Evolutionary conservation across 2,329 filamentous ascomycete genomes (phyloP).

Genomic region (Xylaria sp.): DNA sequence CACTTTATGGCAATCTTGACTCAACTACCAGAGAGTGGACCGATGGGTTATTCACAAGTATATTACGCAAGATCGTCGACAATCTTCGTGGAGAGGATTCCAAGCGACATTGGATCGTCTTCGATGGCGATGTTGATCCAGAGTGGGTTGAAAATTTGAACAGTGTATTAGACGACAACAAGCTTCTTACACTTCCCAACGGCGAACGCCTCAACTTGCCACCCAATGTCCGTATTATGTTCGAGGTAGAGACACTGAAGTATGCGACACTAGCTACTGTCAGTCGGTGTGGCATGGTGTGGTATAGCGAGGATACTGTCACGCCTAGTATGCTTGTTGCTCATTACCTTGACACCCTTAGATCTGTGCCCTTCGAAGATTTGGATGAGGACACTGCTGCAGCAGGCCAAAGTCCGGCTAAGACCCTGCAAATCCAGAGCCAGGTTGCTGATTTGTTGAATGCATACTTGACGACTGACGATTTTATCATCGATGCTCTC

Average conservation of each 20-base stretch:
- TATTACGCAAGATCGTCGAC: slow-evolving; percentile 97
- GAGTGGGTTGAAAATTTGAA: slow-evolving; percentile 99
- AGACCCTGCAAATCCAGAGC: slow-evolving; percentile 80
- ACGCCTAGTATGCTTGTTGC: slow-evolving; percentile 91
- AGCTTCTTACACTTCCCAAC: slow-evolving; percentile 94
- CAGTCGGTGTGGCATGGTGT: slow-evolving; percentile 99
- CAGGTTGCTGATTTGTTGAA: slow-evolving; percentile 84
- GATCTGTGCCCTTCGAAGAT: slow-evolving; percentile 88
- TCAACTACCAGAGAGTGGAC: slow-evolving; percentile 99
- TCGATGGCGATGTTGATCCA: slow-evolving; percentile 98
- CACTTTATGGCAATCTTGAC: slow-evolving; percentile 93
- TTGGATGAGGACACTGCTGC: slow-evolving; percentile 90
- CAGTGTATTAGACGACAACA: slow-evolving; percentile 99
- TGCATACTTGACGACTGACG: slow-evolving; percentile 78
- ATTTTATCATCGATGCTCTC: slow-evolving; percentile 83
- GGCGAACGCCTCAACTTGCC: slow-evolving; percentile 97
- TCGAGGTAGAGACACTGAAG: slow-evolving; percentile 97
- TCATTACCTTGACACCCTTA: slow-evolving; percentile 88
- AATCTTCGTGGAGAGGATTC: slow-evolving; percentile 96
- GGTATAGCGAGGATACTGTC: slow-evolving; percentile 99
- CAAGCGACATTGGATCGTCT: slow-evolving; percentile 99
- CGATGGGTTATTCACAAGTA: slow-evolving; percentile 97
- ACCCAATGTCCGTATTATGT: slow-evolving; percentile 97
- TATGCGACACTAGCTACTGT: slow-evolving; percentile 99
- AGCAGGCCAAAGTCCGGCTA: slow-evolving; percentile 78